Percentiles rank a stretch among this genome's conserved stretches.
These are phyloP conservation scores for Mrakia frigida DNA, from an alignment of 768 basidiomycete species.

Conservation along the genomic window DNA sequence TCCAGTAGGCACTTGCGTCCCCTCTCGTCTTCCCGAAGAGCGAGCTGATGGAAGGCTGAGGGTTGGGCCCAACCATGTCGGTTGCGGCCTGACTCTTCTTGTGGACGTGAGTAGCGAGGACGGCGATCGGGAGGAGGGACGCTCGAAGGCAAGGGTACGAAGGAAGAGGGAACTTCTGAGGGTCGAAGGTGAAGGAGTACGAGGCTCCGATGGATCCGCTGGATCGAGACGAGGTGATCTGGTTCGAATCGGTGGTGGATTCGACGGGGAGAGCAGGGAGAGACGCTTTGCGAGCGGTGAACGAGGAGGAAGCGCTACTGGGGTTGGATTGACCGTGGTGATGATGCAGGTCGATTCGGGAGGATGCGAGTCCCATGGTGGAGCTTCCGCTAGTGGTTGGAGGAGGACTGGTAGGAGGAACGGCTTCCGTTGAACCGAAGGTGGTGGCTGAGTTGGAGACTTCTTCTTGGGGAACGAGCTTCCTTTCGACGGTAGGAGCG, in stretches of 20 bases:
- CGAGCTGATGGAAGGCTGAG: neutral
- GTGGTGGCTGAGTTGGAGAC: neutral
- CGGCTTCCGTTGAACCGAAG: neutral
- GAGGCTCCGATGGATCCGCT: neutral
- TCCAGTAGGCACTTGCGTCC: neutral
- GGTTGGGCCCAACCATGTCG: neutral
- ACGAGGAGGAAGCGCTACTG: neutral
- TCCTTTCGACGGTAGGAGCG: neutral
- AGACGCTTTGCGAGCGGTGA: neutral
- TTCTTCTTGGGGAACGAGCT: neutral
- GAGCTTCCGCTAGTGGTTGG: neutral
- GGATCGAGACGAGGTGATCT: neutral
- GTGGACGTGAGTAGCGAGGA: slow-evolving; percentile 9
- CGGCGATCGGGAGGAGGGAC: neutral
- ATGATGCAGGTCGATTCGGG: neutral
- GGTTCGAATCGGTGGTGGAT: neutral
- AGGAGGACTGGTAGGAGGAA: neutral
- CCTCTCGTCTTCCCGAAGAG: slow-evolving; percentile 8
- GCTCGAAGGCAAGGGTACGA: neutral
- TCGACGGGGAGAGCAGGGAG: neutral
- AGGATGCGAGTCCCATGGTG: neutral
- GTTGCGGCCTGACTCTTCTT: slow-evolving; percentile 9
- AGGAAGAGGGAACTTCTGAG: neutral
- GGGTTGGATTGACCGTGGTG: neutral
- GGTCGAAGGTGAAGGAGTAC: neutral